Percentiles rank a stretch among this genome's conserved stretches.
phyloP scores from a whole-genome alignment of 1,284 basidiomycete genomes.

The Pseudozyma sp. region DNA sequence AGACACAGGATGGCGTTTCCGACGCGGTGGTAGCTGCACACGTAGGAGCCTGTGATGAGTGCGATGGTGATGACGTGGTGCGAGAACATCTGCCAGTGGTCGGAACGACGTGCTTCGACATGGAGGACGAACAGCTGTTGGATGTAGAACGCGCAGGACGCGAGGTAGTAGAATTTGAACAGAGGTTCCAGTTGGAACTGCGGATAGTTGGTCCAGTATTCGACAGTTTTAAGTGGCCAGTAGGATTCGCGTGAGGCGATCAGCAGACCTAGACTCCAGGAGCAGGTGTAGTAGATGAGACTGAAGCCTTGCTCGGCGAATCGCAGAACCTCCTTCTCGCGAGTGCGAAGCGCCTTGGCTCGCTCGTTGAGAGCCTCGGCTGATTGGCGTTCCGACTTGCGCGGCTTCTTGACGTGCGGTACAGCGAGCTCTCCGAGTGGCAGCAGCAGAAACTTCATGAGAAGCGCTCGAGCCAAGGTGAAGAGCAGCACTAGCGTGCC shows the following conservation, averaged over 20 bases:
- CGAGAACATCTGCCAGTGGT: constrained; percentile 94
- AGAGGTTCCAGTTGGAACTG: constrained; percentile 79
- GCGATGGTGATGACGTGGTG: constrained; percentile 91
- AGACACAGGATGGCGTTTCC: constrained; percentile 88
- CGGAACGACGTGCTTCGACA: constrained; percentile 90
- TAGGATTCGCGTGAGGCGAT: constrained; percentile 81
- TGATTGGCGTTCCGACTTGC: constrained; percentile 18
- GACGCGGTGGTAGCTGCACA: constrained; percentile 84
- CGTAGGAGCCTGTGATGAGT: constrained; percentile 83
- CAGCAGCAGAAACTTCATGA: constrained; percentile 55
- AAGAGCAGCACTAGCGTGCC: constrained; percentile 59
- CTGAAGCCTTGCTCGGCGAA: constrained; percentile 97
- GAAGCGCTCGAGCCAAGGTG: constrained; percentile 51
- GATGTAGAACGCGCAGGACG: constrained; percentile 90
- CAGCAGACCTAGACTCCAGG: constrained; percentile 83
- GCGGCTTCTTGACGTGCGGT: constrained; percentile 21
- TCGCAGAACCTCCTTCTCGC: constrained; percentile 79
- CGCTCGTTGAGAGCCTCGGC: constrained; percentile 24
- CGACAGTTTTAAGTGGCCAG: constrained; percentile 75
- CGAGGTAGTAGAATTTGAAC: constrained; percentile 73
- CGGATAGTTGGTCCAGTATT: constrained; percentile 86
- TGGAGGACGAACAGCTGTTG: constrained; percentile 91
- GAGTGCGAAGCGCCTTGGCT: constrained; percentile 56
- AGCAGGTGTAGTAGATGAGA: constrained; percentile 80
- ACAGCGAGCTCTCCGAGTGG: constrained; percentile 53